These are phyloP conservation scores for Umbelopsis ramanniana DNA, from an alignment of 192 early-diverging fungal genomes.

Conservation along the genomic window DNA sequence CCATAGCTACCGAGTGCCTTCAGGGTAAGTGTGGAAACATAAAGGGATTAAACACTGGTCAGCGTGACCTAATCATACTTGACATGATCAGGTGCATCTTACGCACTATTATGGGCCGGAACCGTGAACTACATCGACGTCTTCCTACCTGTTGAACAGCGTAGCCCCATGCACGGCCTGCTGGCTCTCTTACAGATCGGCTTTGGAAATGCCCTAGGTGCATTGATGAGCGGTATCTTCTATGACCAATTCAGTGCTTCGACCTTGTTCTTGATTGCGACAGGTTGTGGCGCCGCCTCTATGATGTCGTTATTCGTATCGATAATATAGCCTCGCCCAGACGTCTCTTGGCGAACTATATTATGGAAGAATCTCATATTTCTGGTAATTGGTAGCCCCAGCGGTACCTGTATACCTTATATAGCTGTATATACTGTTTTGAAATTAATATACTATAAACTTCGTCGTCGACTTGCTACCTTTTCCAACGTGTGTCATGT, in stretches of 20 bases:
- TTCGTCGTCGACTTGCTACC: too few species aligned
- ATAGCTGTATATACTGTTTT: too few species aligned
- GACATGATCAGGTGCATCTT: background rate
- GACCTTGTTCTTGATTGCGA: constrained; percentile 3
- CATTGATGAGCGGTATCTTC: background rate
- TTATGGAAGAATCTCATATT: too few species aligned
- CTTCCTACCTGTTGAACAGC: background rate
- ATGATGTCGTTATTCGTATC: background rate
- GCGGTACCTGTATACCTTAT: too few species aligned
- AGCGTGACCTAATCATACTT: too few species aligned
- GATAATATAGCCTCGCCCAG: background rate
- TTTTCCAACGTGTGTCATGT: too few species aligned
- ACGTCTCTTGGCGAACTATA: too few species aligned
- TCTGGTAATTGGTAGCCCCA: too few species aligned
- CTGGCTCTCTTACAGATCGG: constrained; percentile 6
- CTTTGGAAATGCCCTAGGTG: background rate
- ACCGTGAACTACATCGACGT: constrained; percentile 4
- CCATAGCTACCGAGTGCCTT: constrained; percentile 8
- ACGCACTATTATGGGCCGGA: background rate
- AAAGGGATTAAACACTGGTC: background rate
- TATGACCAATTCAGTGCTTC: background rate
- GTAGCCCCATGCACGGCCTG: constrained; percentile 1
- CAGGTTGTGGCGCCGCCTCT: background rate
- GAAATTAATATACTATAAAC: too few species aligned
- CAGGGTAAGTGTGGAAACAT: background rate